phyloP scores from a whole-genome alignment of 2,329 filamentous ascomycete species.

The Scedosporium minutisporum region DNA sequence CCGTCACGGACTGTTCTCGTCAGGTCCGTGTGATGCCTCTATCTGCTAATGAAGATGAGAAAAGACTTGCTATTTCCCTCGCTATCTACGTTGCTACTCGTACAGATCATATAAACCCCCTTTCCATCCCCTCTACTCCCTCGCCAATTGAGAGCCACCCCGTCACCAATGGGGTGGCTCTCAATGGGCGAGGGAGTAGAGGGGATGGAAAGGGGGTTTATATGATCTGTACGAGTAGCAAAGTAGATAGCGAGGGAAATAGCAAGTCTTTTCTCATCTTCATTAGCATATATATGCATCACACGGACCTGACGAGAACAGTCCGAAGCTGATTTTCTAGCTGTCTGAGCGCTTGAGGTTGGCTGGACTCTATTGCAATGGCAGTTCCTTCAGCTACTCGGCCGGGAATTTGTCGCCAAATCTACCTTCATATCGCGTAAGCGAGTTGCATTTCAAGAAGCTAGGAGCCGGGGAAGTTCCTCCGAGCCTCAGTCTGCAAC shows the following conservation, averaged over 20 bases:
- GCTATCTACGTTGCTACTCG: neutral
- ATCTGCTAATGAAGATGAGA: neutral
- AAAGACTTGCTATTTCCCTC: neutral
- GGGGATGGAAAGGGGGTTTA: neutral
- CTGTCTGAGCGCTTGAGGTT: no score
- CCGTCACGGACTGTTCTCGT: no score
- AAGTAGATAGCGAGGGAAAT: neutral
- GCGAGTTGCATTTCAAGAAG: no score
- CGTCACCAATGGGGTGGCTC: no score
- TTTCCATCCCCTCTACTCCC: neutral
- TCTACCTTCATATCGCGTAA: no score
- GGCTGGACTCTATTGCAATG: no score
- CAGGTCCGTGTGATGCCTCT: neutral
- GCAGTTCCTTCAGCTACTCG: no score
- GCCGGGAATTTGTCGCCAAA: no score
- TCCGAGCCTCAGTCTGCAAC: no score
- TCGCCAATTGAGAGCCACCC: neutral
- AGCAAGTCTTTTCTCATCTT: neutral
- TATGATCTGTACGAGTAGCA: neutral
- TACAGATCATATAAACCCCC: neutral
- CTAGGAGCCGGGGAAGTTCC: no score
- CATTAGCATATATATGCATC: neutral
- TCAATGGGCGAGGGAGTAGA: neutral
- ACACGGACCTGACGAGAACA: neutral
- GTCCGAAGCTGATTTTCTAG: no score